Evolutionary conservation across 208 protist genomes (phyloP).

Genomic region (Trypanosoma congolense): DNA sequence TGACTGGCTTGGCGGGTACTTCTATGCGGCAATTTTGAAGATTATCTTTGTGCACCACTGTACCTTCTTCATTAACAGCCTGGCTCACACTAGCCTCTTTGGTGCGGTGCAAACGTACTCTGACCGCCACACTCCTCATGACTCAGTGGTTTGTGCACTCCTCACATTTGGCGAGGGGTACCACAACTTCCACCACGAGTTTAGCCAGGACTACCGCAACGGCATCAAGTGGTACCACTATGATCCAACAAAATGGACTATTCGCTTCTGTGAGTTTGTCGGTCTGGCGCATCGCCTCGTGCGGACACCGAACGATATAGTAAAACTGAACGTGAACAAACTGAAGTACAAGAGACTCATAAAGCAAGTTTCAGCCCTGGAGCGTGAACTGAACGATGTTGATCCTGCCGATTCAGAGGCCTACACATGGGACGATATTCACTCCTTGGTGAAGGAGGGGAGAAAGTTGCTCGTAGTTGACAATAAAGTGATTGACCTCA

Average conservation of each 20-base stretch:
- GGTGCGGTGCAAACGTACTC: conserved; percentile 72
- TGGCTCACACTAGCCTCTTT: conserved; percentile 79
- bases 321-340: conserved; percentile 53
- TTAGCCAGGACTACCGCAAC: conserved; percentile 89
- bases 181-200: conserved; percentile 93
- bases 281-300: conserved; percentile 63
- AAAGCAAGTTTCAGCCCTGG: conserved; percentile 24
- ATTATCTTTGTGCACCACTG: conserved; percentile 85
- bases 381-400: conserved; percentile 37
- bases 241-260: conserved; percentile 89
- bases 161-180: conserved; percentile 89
- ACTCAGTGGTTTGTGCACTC: conserved; percentile 78
- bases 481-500: conserved; percentile 64
- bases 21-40: conserved; percentile 72
- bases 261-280: conserved; percentile 50
- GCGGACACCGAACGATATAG: conserved; percentile 54
- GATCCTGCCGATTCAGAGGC: conserved; percentile 30
- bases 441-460: conserved; percentile 50
- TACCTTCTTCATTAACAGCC: conserved; percentile 91
- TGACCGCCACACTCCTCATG: conserved; percentile 73
- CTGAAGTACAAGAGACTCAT: conserved; percentile 36
- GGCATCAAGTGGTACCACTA: conserved; percentile 88
- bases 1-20: conserved; percentile 84
- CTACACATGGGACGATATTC: conserved; percentile 64
- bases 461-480: conserved; percentile 64